Percentiles rank a stretch among this genome's conserved stretches.
These are phyloP conservation scores for Ustilago crameri DNA, from an alignment of 1,284 basidiomycete genomes.

Conservation along the genomic window DNA sequence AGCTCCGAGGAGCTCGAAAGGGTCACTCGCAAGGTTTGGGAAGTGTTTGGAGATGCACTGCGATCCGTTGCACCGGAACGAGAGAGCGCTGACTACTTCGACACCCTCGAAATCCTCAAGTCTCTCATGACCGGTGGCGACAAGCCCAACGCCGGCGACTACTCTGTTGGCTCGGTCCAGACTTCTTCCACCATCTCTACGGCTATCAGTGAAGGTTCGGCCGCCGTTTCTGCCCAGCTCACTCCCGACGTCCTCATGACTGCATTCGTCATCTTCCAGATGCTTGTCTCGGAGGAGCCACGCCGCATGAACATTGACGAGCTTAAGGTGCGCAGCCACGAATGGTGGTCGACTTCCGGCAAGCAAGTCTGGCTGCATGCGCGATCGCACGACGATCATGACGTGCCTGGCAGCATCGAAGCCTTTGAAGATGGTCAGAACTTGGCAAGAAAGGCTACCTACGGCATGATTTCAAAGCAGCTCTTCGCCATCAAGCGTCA, in stretches of 20 bases:
- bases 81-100: slow-evolving; percentile 47
- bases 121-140: slow-evolving; percentile 43
- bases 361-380: slow-evolving; percentile 46
- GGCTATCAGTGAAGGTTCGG: slow-evolving; percentile 29
- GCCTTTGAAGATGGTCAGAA: slow-evolving; percentile 55
- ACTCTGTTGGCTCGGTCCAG: slow-evolving; percentile 45
- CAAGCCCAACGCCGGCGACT: slow-evolving; percentile 29
- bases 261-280: slow-evolving; percentile 58
- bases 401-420: slow-evolving; percentile 24
- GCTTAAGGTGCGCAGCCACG: slow-evolving; percentile 50
- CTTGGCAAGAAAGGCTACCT: slow-evolving; percentile 62
- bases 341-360: slow-evolving; percentile 56
- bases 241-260: slow-evolving; percentile 51
- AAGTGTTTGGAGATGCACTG: slow-evolving; percentile 58
- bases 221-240: slow-evolving; percentile 30
- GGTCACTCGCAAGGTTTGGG: slow-evolving; percentile 56
- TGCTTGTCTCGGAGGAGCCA: slow-evolving; percentile 49
- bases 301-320: slow-evolving; percentile 55
- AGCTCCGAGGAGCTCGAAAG: slow-evolving; percentile 59
- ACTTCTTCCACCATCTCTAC: slow-evolving; percentile 33
- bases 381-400: slow-evolving; percentile 22
- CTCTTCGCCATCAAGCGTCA: slow-evolving; percentile 51
- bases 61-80: slow-evolving; percentile 50
- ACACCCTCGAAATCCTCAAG: slow-evolving; percentile 52
- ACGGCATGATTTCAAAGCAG: slow-evolving; percentile 63